A percentile compares a stretch with the other conserved stretches of the same genome.
phyloP scores from a whole-genome alignment of 306 rosid species.

The Ziziphus jujuba region DNA sequence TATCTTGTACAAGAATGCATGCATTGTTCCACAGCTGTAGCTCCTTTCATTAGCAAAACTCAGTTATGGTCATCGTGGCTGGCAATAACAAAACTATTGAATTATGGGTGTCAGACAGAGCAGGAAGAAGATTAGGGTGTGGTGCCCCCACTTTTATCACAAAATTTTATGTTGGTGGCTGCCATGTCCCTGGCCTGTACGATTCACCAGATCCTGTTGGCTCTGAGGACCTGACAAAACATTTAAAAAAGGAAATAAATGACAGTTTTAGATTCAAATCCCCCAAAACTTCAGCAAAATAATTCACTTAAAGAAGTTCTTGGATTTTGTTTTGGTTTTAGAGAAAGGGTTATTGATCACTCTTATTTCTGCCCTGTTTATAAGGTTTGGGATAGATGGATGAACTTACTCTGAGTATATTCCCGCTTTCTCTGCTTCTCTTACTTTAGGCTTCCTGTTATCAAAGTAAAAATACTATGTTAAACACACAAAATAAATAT shows the following conservation, averaged over 20 bases:
- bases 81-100: too few species aligned
- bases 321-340: too few species aligned
- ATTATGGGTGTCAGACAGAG: too few species aligned
- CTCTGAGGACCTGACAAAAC: constrained; percentile 64
- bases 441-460: constrained; percentile 50
- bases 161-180: constrained; percentile 69
- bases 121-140: background rate
- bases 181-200: constrained; percentile 92
- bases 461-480: constrained; percentile 17
- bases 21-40: too few species aligned
- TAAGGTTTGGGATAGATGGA: constrained; percentile 5
- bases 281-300: background rate
- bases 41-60: too few species aligned
- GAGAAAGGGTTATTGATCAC: too few species aligned
- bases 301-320: background rate
- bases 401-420: constrained; percentile 49
- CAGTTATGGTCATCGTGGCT: too few species aligned
- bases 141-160: background rate
- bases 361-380: too few species aligned
- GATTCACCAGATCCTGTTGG: constrained; percentile 71
- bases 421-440: constrained; percentile 36
- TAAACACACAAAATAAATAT: background rate
- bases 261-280: constrained; percentile 4
- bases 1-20: too few species aligned
- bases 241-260: background rate